phyloP scores from a whole-genome alignment of 176 grass and related monocot species.

The Aegilops speltoides region DNA sequence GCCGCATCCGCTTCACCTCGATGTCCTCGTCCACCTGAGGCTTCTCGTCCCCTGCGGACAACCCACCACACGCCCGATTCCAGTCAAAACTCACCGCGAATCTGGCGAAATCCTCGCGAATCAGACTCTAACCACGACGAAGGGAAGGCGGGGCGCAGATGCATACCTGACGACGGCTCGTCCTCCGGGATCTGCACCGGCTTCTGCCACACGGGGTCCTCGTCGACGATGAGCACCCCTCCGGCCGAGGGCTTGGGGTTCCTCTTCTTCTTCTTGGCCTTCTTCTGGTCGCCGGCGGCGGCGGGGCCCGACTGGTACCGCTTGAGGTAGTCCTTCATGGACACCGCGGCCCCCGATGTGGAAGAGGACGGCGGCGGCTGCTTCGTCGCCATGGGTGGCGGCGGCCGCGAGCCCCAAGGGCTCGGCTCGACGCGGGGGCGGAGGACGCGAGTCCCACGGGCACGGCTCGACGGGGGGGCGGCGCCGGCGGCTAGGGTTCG shows the following conservation, averaged over 20 bases:
- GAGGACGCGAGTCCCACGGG: too few relatives aligned
- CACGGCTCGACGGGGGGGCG: too few relatives aligned
- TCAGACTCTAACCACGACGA: too few relatives aligned
- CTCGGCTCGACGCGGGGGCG: too few relatives aligned
- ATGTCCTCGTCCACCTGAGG: conserved; percentile 87
- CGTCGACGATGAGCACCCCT: conserved; percentile 87
- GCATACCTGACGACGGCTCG: conserved; percentile 47
- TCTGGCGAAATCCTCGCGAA: background rate
- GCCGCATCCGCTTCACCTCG: conserved; percentile 92
- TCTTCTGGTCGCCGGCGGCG: conserved; percentile 43
- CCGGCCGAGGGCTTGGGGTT: conserved; percentile 47
- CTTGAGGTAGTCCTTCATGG: conserved; percentile 96
- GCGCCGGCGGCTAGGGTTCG: too few relatives aligned
- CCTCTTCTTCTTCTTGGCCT: conserved; percentile 81
- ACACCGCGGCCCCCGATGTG: conserved; percentile 29
- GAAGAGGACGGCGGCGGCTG: background rate
- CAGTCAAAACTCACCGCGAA: conserved; percentile 6
- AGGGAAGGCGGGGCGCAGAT: too few relatives aligned
- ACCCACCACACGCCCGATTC: background rate
- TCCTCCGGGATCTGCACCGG: conserved; percentile 79
- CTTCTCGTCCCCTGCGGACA: conserved; percentile 55
- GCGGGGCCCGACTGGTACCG: conserved; percentile 55
- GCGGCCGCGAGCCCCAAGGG: too few relatives aligned
- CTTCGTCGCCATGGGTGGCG: too few relatives aligned
- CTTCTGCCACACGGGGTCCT: conserved; percentile 97